Evolutionary conservation across 331 rosid species (phyloP).

Genomic region (Quercus tomentella): DNA sequence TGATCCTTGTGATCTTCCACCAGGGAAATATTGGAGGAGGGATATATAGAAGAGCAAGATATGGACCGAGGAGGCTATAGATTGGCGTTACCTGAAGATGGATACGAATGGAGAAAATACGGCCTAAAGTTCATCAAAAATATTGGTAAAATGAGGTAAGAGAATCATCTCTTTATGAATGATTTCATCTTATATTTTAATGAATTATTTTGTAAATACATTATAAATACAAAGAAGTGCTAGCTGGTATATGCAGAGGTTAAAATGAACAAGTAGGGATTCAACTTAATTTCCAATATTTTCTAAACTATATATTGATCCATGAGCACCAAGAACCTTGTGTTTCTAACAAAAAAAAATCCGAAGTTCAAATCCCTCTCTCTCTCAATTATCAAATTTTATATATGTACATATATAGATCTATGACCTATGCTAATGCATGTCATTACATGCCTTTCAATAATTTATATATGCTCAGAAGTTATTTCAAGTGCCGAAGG

Average conservation of each 20-base stretch:
- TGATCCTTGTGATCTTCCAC: neutral
- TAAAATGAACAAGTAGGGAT: too few species aligned
- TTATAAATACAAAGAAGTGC: too few species aligned
- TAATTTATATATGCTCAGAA: neutral
- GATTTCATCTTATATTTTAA: neutral
- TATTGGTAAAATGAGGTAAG: neutral
- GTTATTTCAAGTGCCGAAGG: neutral
- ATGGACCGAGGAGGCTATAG: neutral
- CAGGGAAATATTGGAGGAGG: neutral
- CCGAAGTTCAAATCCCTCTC: too few species aligned
- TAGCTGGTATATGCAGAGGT: too few species aligned
- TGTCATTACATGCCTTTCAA: neutral
- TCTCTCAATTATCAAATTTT: too few species aligned
- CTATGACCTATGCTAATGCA: neutral
- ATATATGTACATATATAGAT: too few species aligned
- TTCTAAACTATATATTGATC: too few species aligned
- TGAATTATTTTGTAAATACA: too few species aligned
- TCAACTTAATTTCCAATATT: too few species aligned
- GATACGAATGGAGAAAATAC: neutral
- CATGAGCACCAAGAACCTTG: too few species aligned
- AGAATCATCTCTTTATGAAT: neutral
- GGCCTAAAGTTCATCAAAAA: neutral
- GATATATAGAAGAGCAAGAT: neutral
- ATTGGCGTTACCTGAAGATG: neutral
- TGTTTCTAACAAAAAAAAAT: too few species aligned